Percentiles rank a stretch among this genome's conserved stretches.
Evolutionary conservation across 2,329 filamentous ascomycete genomes (phyloP).

Genomic region (Truncatella angustata): DNA sequence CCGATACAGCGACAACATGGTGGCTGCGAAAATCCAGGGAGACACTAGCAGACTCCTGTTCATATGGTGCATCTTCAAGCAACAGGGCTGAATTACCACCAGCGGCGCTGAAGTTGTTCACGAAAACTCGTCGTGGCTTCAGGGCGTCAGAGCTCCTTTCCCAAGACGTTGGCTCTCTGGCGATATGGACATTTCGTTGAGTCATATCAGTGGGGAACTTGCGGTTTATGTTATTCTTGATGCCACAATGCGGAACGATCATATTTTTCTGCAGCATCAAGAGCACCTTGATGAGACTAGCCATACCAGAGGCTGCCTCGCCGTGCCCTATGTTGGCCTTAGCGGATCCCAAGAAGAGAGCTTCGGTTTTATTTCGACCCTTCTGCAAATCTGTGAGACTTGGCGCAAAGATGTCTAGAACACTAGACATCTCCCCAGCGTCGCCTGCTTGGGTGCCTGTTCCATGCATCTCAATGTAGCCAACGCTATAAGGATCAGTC

Average conservation of each 20-base stretch:
- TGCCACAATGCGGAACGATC: constrained; percentile 47
- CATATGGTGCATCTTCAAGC: constrained; percentile 19
- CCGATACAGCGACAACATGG: constrained; percentile 47
- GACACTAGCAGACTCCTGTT: background rate
- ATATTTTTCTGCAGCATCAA: constrained; percentile 23
- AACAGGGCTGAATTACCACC: constrained; percentile 45
- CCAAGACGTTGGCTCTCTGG: constrained; percentile 34
- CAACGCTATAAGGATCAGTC: constrained; percentile 52
- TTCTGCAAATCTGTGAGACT: constrained; percentile 11
- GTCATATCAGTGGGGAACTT: constrained; percentile 39
- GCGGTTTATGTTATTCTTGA: constrained; percentile 44
- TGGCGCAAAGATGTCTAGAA: constrained; percentile 58
- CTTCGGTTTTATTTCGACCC: constrained; percentile 30
- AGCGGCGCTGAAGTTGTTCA: constrained; percentile 53
- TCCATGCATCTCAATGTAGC: constrained; percentile 68
- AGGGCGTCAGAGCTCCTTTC: constrained; percentile 17
- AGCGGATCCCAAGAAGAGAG: constrained; percentile 43
- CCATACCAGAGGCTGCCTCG: constrained; percentile 35
- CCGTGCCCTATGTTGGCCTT: constrained; percentile 48
- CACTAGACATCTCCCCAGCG: constrained; percentile 61
- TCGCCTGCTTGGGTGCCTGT: constrained; percentile 72
- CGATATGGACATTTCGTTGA: constrained; percentile 38
- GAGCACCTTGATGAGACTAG: constrained; percentile 19
- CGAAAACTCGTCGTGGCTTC: constrained; percentile 27
- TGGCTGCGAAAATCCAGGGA: constrained; percentile 43